Evolutionary conservation across 768 basidiomycete genomes (phyloP).

Genomic region (Rhizopogon salebrosus): DNA sequence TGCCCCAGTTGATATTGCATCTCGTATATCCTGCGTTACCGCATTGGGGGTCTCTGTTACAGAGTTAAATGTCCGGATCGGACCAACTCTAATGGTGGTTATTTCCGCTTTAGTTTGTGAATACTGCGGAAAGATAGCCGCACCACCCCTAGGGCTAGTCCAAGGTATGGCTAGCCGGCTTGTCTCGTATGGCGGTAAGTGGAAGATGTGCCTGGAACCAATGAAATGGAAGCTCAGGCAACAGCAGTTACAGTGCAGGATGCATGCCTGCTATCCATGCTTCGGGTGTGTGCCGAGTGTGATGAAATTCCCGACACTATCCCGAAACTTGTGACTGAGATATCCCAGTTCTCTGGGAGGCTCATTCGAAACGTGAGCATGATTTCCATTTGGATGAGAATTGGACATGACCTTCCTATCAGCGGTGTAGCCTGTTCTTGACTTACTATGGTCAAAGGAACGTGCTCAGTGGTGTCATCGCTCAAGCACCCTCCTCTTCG

Average conservation of each 20-base stretch:
- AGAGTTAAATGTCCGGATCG: constrained; percentile 32
- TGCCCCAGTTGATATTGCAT: constrained; percentile 32
- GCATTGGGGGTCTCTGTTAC: constrained; percentile 39
- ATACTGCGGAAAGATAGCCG: constrained; percentile 45
- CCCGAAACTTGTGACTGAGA: constrained; percentile 33
- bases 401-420: neutral
- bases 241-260: constrained; percentile 60
- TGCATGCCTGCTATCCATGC: constrained; percentile 64
- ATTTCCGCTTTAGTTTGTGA: constrained; percentile 64
- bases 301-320: constrained; percentile 47
- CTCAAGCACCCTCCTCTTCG: constrained; percentile 47
- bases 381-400: neutral
- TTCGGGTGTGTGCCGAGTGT: constrained; percentile 58
- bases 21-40: constrained; percentile 40
- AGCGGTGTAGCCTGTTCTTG: constrained; percentile 74
- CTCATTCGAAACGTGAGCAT: constrained; percentile 54
- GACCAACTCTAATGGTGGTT: constrained; percentile 64
- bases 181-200: constrained; percentile 38
- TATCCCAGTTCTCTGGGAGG: constrained; percentile 41
- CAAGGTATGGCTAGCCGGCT: constrained; percentile 40
- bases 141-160: constrained; percentile 46
- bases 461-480: constrained; percentile 42
- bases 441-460: constrained; percentile 40
- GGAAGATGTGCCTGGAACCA: constrained; percentile 9
- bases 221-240: constrained; percentile 21